phyloP scores from a whole-genome alignment of 345 rosid species.

The Jatropha curcas region DNA sequence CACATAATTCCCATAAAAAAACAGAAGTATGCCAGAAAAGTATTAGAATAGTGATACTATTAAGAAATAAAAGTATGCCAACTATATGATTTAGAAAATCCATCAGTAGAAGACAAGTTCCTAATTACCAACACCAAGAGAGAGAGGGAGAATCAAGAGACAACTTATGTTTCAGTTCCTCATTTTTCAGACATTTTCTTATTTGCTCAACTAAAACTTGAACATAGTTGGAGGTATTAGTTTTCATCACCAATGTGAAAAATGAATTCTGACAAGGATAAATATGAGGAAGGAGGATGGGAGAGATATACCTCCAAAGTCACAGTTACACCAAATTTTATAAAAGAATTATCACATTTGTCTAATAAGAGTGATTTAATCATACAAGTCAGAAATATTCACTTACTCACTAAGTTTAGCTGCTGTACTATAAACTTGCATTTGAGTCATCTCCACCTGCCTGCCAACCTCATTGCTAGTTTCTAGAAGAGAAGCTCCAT shows the following conservation, averaged over 20 bases:
- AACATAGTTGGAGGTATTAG: not conserved
- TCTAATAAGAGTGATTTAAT: not conserved
- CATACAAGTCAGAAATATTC: not conserved
- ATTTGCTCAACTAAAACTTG: not conserved
- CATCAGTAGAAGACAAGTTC: too few relatives aligned
- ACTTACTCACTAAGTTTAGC: slow-evolving; percentile 78
- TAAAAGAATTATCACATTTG: too few relatives aligned
- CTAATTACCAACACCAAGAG: too few relatives aligned
- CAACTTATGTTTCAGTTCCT: too few relatives aligned
- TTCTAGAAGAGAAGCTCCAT: slow-evolving; percentile 66
- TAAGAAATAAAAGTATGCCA: too few relatives aligned
- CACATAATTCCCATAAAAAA: too few relatives aligned
- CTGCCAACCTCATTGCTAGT: slow-evolving; percentile 44
- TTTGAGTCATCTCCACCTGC: slow-evolving; percentile 43
- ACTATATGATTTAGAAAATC: too few relatives aligned
- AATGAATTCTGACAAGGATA: not conserved
- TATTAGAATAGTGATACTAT: too few relatives aligned
- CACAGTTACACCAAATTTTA: too few relatives aligned
- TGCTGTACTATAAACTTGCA: slow-evolving; percentile 51
- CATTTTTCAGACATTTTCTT: too few relatives aligned
- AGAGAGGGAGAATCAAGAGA: too few relatives aligned
- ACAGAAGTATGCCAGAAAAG: too few relatives aligned
- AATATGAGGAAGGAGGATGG: not conserved
- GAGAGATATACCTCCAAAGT: not conserved
- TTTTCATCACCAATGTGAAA: not conserved